These are phyloP conservation scores for Cylindrotheca fusiformis DNA, from an alignment of 108 stramenopile genomes.

Conservation along the genomic window DNA sequence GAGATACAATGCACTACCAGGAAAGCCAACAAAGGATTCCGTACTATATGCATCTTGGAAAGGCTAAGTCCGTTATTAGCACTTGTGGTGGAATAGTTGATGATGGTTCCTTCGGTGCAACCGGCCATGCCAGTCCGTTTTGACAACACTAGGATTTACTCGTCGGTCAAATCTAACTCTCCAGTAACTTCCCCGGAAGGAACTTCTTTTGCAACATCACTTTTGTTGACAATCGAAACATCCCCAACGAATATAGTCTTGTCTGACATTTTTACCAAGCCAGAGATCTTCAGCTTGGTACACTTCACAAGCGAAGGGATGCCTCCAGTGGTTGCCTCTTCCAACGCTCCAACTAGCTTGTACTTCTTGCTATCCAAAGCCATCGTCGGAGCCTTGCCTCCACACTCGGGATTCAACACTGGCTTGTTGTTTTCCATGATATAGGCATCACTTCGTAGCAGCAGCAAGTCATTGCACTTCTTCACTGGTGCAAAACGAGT, in stretches of 20 bases:
- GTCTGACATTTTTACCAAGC: slow-evolving; percentile 80
- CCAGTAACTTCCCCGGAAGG: slow-evolving; percentile 83
- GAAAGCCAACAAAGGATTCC: too few species aligned
- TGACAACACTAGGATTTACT: too few species aligned
- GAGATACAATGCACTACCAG: too few species aligned
- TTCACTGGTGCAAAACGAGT: slow-evolving; percentile 99
- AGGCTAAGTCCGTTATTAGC: too few species aligned
- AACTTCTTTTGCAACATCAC: slow-evolving; percentile 89
- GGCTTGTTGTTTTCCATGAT: slow-evolving; percentile 82
- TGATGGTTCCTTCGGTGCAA: too few species aligned
- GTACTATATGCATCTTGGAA: too few species aligned
- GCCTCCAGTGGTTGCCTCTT: slow-evolving; percentile 82
- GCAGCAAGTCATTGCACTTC: slow-evolving; percentile 97
- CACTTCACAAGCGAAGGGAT: slow-evolving; percentile 92
- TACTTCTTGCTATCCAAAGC: slow-evolving; percentile 89
- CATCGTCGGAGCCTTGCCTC: slow-evolving; percentile 85
- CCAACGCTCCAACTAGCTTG: slow-evolving; percentile 84
- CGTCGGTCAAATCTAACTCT: slow-evolving; percentile 84
- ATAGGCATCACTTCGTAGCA: slow-evolving; percentile 97
- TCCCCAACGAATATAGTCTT: slow-evolving; percentile 87
- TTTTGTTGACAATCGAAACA: slow-evolving; percentile 84
- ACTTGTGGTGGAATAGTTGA: too few species aligned
- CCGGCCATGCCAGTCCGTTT: too few species aligned
- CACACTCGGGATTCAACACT: slow-evolving; percentile 86
- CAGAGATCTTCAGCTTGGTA: slow-evolving; percentile 87